Evolutionary conservation across 192 early-diverging fungal genomes (phyloP), one percentile per base, ranked within the genome.

Genomic region (Rhizophagus sp.): DNA sequence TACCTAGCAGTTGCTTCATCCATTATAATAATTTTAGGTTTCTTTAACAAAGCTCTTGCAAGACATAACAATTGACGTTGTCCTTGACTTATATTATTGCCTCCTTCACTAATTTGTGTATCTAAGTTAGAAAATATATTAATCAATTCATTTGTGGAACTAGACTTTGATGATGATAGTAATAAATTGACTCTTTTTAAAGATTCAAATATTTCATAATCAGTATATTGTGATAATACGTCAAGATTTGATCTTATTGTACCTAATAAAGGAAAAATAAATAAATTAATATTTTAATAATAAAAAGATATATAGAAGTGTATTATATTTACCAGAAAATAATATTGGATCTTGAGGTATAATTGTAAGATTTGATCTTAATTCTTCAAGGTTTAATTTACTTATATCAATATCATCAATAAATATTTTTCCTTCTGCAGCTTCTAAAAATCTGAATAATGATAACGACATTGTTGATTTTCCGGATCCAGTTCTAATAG

Each of bases 1-100:
- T 47, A 83, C 67, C 84, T 87, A 7, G 89, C 85, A 0, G 87
- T 87, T 9, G 86, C 84, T 81, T 88, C 87, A 44, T 88, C 87
- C 84, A 88, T 68, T 34, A 88, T 80, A 62, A 87, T 87, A 27
- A 87, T 85, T 76, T 85, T 90, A 44, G 89, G 86, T 52, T 89
- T 86, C 80, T 90, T 92, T 47, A 96, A 83, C 79, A 97, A 81
- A 12, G 95, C 95, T 70, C 96, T 89, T 0, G 95, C 95, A 22
- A 97, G 86, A 73, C 94, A 93, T 65, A 97, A 86, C 62, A 97
- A 79, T 87, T 97, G 96, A 41, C 94, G 86, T 83, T 97, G 95
- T 13, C 96, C 96, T 78, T 90, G 89, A 34, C 91, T 93, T 75
- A 96, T 90, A 86, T 95, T 95, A 27, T 89, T 88, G 27, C 94